Base-by-base conservation (phyloP, 371 early-diverging fungal genomes). In the Actinomucor elegans region DNA sequence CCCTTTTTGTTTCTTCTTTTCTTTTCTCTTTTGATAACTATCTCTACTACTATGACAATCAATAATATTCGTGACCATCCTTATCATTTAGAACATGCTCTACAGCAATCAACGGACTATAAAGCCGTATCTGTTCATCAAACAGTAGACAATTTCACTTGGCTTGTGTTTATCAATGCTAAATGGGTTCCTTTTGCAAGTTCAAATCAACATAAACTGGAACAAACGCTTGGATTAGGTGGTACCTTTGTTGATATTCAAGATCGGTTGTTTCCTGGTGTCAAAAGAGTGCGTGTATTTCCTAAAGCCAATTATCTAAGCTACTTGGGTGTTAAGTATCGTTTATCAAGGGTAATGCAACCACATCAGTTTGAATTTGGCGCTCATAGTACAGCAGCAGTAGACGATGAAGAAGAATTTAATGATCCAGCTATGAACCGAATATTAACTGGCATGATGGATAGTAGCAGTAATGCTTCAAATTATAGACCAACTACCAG, bases 201-300 rank as follows among this genome's bases (percentile, higher is more conserved):
- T 24, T 15, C 37, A 20, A 75, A 75, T 32, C 76, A 75, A 38
- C 45, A 56, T 47, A 71, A 70, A 56, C 50, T 75, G 27, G 76
- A 75, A 45, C 76, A 75, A 26, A 72, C 73, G 3, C 54, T 75
- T 15, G 67, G 66, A 44, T 55, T 72, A n/a, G 73, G 73, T 9
- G 76, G 76, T 11, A 75, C 76, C 3, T 75, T 75, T 66, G 76
- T 75, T 14, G 76, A 75, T 44, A 72, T 75, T 42, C 57, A 72
- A 51, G 76, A 75, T 49, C 49, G 56, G 12, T 59, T 72, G 27
- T 75, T 75, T 48, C 76, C 72, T 8, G 64, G 58, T 15, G 76
- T 75, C 8, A 72, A 72, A 47, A 60, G 71, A 47, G 76, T 75
- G n/a, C 67, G 76, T 29, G 72, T 69, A 14, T 75, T 75, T 48